These are phyloP conservation scores for Dipodascus albidus DNA, from an alignment of 805 yeast species.

Conservation along the genomic window DNA sequence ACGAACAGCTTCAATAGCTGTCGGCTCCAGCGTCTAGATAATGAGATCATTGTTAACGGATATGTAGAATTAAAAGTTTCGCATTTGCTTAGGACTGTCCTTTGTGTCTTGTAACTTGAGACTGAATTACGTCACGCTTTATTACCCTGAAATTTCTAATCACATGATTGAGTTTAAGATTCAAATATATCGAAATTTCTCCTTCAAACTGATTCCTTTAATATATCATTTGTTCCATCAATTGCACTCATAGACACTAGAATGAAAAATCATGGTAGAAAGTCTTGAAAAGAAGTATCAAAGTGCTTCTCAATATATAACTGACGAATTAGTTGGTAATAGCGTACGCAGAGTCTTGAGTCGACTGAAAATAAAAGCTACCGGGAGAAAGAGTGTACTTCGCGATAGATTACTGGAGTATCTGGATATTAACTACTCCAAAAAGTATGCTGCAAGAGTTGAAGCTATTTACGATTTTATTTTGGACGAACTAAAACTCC, in stretches of 20 bases:
- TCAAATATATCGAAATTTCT: too few relatives aligned
- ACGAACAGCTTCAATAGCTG: neutral
- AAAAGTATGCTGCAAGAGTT: conserved; percentile 35
- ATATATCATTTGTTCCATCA: too few relatives aligned
- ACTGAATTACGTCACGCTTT: too few relatives aligned
- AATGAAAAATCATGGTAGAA: too few relatives aligned
- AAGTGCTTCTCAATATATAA: conserved; percentile 3
- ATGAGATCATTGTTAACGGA: neutral
- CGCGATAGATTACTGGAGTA: conserved; percentile 40
- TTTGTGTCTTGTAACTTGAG: too few relatives aligned
- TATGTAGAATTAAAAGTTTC: neutral
- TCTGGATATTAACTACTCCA: conserved; percentile 31
- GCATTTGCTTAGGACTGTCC: too few relatives aligned
- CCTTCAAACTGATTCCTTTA: too few relatives aligned
- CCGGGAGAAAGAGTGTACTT: conserved; percentile 54
- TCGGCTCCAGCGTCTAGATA: neutral
- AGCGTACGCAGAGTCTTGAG: conserved; percentile 21
- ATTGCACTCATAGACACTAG: too few relatives aligned
- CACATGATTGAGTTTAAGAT: too few relatives aligned
- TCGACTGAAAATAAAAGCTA: conserved; percentile 31
- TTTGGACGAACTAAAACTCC: too few relatives aligned
- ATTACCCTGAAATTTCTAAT: too few relatives aligned
- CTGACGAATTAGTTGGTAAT: conserved; percentile 17
- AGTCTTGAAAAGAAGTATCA: too few relatives aligned
- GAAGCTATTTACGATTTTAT: conserved; percentile 29